Conservation (phyloP, 768 basidiomycete species). For the Zangia roseola region DNA sequence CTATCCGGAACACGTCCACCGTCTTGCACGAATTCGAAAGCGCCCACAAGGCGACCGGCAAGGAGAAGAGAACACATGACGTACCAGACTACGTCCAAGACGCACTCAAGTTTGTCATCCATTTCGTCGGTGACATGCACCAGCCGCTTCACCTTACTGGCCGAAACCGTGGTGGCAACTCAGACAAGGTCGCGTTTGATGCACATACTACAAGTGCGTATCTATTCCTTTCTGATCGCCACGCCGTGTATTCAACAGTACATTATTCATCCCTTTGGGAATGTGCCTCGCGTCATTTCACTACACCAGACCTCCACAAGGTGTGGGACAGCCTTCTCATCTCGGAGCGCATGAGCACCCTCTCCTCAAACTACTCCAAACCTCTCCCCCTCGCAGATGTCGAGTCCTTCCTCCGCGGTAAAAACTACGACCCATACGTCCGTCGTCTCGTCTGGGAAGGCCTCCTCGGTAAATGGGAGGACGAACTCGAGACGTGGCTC, state of each 20-base stretch:
- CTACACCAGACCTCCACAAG: conserved; percentile 67
- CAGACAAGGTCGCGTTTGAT: conserved; percentile 70
- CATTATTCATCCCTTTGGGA: background rate
- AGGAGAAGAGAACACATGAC: background rate
- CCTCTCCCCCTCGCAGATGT: conserved; percentile 69
- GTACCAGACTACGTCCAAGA: conserved; percentile 54
- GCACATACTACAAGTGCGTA: conserved; percentile 66
- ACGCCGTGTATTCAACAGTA: no score
- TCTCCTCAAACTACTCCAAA: conserved; percentile 70
- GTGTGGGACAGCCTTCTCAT: conserved; percentile 86
- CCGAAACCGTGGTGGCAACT: conserved; percentile 86
- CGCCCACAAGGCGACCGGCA: conserved; percentile 2
- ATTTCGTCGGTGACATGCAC: conserved; percentile 93
- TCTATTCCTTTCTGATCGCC: background rate
- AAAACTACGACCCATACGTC: conserved; percentile 86
- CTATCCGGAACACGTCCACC: conserved; percentile 70
- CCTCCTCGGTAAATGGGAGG: conserved; percentile 62
- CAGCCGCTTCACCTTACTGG: conserved; percentile 92
- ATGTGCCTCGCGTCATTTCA: background rate
- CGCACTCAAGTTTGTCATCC: conserved; percentile 89
- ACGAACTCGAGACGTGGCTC: conserved; percentile 64
- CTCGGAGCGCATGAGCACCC: conserved; percentile 74
- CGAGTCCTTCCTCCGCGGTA: conserved; percentile 65
- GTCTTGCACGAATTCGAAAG: conserved; percentile 53
- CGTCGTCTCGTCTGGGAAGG: conserved; percentile 89